A percentile compares a stretch with the other conserved stretches of the same genome.
Evolutionary conservation across 2,329 filamentous ascomycete genomes (phyloP).

Genomic region (Colletotrichum somersetense): DNA sequence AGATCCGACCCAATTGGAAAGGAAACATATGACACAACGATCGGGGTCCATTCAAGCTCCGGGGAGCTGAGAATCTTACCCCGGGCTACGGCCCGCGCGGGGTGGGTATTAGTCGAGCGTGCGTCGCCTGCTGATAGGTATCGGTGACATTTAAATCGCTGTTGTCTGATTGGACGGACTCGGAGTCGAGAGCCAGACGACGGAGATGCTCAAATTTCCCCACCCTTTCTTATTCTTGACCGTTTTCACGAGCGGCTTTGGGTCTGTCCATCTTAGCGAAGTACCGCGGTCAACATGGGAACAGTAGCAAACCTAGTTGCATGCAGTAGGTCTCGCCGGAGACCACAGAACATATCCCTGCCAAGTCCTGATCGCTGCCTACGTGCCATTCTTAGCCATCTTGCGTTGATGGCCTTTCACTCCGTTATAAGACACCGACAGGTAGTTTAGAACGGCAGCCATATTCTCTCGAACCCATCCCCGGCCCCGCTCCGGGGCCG

Average conservation of each 20-base stretch:
- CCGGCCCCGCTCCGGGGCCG: not conserved
- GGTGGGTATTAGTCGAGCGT: not conserved
- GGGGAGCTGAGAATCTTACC: conserved; percentile 1
- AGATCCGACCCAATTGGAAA: not conserved
- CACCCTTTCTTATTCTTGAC: not conserved
- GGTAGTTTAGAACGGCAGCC: not conserved
- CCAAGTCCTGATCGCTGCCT: not conserved
- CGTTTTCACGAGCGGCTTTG: not conserved
- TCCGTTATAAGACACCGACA: no score
- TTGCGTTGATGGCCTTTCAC: no score
- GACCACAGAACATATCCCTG: not conserved
- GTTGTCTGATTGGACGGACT: conserved; percentile 14
- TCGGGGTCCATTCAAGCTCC: not conserved
- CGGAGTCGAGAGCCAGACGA: not conserved
- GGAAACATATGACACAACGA: not conserved
- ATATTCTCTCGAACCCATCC: not conserved
- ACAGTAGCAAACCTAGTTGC: not conserved
- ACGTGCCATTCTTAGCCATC: not conserved
- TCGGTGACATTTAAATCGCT: conserved; percentile 24
- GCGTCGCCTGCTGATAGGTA: conserved; percentile 5
- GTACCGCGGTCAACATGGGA: not conserved
- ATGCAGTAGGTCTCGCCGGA: not conserved
- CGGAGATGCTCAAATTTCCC: conserved; percentile 27
- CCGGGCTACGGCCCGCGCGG: conserved; percentile 5
- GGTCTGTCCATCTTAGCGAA: not conserved